Base-by-base conservation (phyloP, 2,329 filamentous ascomycete genomes). In the Ampelomyces quisqualis region DNA sequence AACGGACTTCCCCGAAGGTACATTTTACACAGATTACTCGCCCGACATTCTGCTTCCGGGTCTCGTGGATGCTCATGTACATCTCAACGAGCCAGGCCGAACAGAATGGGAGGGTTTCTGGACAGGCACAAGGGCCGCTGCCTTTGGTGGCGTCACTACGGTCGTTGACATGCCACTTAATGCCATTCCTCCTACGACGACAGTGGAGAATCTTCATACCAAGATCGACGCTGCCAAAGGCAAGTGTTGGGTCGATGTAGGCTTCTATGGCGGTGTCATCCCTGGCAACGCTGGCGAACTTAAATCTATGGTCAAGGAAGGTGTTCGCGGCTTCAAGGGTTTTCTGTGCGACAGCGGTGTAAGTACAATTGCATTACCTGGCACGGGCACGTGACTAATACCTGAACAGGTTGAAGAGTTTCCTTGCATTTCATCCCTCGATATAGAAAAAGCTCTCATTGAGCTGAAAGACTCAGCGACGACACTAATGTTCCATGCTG, bases 71-170 rank as follows among this genome's bases (percentile, higher is more conserved):
- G 91, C 93, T 23, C 93, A 98, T 68, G 93, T 98, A 24, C 93
- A 98, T 72, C 81, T 97, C 57, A 97, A 97, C 63, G 93, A 98
- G 72, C 93, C 93, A 0, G 93, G 93, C 28, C 81, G 93, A 42
- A 96, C 91, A 37, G 91, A 96, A 79, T 97, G 93, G 93, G 93
- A 98, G 66, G 93, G 93, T 8, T 98, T 98, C 75, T 87, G 85
- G 75, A 96, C 90, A 1, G 93, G 93, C 34, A 97, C 93, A 17
- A 81, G 88, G 57, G 93, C 93, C 22, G 93, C 93, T 3, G 93
- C 93, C 8, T 94, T 91, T 57, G 93, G 93, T 27, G 93, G 93
- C 58, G 93, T 97, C 18, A 98, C 93, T 4, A 97, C 93, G 0
- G 90, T 98, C 7, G 76, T 98, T 60, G 93, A 97, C 70, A 98